Conservation (phyloP, 306 rosid species). For the Sicyos edulis region DNA sequence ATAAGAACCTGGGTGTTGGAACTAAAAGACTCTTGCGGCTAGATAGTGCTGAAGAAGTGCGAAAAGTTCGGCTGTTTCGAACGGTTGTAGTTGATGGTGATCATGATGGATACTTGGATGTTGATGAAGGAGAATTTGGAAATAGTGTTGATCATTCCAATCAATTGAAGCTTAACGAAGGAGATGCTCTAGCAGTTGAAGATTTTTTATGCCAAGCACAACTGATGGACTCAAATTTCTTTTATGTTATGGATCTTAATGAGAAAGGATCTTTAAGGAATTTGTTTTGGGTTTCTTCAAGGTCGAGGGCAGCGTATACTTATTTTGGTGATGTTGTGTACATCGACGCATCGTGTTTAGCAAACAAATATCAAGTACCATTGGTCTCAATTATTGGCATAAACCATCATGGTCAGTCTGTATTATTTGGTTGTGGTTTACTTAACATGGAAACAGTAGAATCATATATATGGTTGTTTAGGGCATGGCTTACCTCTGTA, state of each 20-base stretch:
- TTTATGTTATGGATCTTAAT: slow-evolving; percentile 57
- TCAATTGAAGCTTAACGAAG: slow-evolving; percentile 50
- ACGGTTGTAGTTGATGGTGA: slow-evolving; percentile 47
- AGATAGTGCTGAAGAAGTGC: slow-evolving; percentile 43
- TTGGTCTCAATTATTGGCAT: slow-evolving; percentile 55
- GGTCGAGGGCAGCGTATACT: slow-evolving; percentile 41
- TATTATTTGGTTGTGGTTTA: slow-evolving; percentile 69
- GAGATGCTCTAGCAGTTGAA: slow-evolving; percentile 51
- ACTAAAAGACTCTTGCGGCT: slow-evolving; percentile 50
- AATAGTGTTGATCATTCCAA: slow-evolving; percentile 29
- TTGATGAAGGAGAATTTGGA: slow-evolving; percentile 34
- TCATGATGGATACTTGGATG: slow-evolving; percentile 31
- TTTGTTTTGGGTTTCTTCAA: slow-evolving; percentile 64
- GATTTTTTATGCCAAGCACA: slow-evolving; percentile 42
- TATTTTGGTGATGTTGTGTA: slow-evolving; percentile 55
- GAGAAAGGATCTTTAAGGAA: slow-evolving; percentile 61
- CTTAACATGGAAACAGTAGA: slow-evolving; percentile 47
- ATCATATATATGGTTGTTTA: slow-evolving; percentile 62
- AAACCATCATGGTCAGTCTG: slow-evolving; percentile 62
- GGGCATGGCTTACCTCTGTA: slow-evolving; percentile 67
- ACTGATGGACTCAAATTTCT: slow-evolving; percentile 50
- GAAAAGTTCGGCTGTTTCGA: slow-evolving; percentile 48
- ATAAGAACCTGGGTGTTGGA: slow-evolving; percentile 44
- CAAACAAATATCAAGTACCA: slow-evolving; percentile 44
- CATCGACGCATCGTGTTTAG: slow-evolving; percentile 48